Percentiles rank a stretch among this genome's conserved stretches.
These are phyloP conservation scores for Carex parvula DNA, from an alignment of 176 grass and related monocot species.

Conservation along the genomic window DNA sequence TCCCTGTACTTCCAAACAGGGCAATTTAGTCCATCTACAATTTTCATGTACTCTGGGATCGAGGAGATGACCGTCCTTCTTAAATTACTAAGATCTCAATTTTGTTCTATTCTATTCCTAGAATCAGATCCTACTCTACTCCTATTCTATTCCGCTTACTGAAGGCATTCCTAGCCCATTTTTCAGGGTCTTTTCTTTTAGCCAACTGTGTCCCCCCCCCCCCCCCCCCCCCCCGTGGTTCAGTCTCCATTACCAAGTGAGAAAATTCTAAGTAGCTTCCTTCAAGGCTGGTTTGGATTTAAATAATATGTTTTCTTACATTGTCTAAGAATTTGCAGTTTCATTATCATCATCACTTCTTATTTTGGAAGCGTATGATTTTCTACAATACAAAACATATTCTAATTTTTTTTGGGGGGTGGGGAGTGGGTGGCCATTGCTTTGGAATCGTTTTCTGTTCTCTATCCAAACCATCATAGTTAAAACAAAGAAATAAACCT, in stretches of 20 bases:
- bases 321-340: neutral
- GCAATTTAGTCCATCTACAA: neutral
- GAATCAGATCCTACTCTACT: neutral
- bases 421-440: neutral
- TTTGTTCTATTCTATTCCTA: neutral
- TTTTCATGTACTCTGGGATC: neutral
- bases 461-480: neutral
- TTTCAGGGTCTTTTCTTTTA: neutral
- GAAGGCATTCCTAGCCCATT: neutral
- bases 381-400: too few relatives aligned
- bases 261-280: neutral
- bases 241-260: neutral
- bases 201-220: neutral
- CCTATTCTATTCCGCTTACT: neutral
- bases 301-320: neutral
- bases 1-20: neutral
- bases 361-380: too few relatives aligned
- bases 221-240: neutral
- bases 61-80: neutral
- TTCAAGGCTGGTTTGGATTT: neutral
- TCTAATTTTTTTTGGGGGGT: neutral
- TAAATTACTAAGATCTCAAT: neutral
- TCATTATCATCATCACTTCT: neutral
- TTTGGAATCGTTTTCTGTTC: neutral
- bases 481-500: neutral